Conservation (phyloP, 495 filamentous ascomycete species). For the Trichoderma gamsii region DNA sequence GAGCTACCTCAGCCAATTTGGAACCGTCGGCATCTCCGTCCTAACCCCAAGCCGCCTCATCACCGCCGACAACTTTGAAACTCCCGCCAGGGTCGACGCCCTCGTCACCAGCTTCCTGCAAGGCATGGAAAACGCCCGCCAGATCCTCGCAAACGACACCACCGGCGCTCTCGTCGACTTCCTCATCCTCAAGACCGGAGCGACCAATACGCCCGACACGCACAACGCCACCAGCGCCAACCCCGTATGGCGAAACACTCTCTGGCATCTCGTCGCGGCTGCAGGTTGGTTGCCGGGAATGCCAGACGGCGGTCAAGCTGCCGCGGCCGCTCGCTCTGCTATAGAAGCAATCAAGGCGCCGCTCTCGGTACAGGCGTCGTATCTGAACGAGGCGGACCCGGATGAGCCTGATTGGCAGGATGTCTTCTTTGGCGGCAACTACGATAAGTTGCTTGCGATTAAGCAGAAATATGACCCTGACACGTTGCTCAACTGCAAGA, state of each 20-base stretch:
- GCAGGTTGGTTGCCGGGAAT: constrained; percentile 22
- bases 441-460: constrained; percentile 41
- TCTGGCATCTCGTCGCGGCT: constrained; percentile 37
- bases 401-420: constrained; percentile 55
- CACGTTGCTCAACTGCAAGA: constrained; percentile 33
- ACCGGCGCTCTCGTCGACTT: neutral
- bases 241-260: constrained; percentile 49
- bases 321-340: neutral
- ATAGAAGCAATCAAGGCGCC: constrained; percentile 27
- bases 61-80: neutral
- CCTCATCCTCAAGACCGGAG: neutral
- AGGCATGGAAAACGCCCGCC: neutral
- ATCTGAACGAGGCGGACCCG: constrained; percentile 48
- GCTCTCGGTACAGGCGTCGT: constrained; percentile 37
- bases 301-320: constrained; percentile 20
- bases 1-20: neutral
- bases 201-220: neutral
- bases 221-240: constrained; percentile 28
- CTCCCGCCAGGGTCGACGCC: neutral
- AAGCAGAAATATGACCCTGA: constrained; percentile 53
- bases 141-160: neutral
- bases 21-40: neutral
- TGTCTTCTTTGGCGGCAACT: constrained; percentile 53
- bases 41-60: constrained; percentile 1
- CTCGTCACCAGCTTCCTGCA: neutral